Conservation (phyloP, 768 basidiomycete genomes). For the Amanita subjunquillea region DNA sequence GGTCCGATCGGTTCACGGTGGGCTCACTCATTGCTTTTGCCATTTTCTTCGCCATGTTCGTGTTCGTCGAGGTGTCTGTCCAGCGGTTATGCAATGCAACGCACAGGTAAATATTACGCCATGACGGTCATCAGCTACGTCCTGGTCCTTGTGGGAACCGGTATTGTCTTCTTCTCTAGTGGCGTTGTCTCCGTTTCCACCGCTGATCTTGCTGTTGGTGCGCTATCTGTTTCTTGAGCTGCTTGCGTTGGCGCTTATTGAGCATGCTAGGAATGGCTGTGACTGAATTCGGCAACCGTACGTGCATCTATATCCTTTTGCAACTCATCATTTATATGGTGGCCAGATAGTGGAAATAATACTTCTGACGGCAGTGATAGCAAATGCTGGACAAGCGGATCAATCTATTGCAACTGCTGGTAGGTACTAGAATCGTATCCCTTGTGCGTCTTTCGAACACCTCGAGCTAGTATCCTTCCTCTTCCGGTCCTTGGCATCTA, state of each 20-base stretch:
- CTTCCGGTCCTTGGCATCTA: constrained; percentile 52
- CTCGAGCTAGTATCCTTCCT: constrained; percentile 43
- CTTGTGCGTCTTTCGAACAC: neutral
- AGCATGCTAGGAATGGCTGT: constrained; percentile 21
- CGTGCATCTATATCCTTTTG: neutral
- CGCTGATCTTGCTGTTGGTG: constrained; percentile 31
- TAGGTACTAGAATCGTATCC: constrained; percentile 11
- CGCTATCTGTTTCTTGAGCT: constrained; percentile 5
- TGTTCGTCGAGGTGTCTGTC: too few relatives aligned
- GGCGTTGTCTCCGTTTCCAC: constrained; percentile 27
- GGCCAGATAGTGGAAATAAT: constrained; percentile 28
- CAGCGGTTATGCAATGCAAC: constrained; percentile 27
- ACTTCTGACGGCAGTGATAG: constrained; percentile 52
- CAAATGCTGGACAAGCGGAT: constrained; percentile 50
- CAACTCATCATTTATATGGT: too few relatives aligned
- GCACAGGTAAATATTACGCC: constrained; percentile 45
- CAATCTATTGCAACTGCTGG: constrained; percentile 60
- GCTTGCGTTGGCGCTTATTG: neutral
- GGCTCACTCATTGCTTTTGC: constrained; percentile 23
- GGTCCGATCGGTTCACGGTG: constrained; percentile 29
- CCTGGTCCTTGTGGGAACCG: constrained; percentile 26
- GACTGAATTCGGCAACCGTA: constrained; percentile 30
- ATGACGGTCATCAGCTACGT: constrained; percentile 35
- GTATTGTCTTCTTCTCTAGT: constrained; percentile 26
- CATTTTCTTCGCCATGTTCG: constrained; percentile 15